Base-by-base conservation (phyloP, 2,329 filamentous ascomycete species). In the Zalaria sp. region DNA sequence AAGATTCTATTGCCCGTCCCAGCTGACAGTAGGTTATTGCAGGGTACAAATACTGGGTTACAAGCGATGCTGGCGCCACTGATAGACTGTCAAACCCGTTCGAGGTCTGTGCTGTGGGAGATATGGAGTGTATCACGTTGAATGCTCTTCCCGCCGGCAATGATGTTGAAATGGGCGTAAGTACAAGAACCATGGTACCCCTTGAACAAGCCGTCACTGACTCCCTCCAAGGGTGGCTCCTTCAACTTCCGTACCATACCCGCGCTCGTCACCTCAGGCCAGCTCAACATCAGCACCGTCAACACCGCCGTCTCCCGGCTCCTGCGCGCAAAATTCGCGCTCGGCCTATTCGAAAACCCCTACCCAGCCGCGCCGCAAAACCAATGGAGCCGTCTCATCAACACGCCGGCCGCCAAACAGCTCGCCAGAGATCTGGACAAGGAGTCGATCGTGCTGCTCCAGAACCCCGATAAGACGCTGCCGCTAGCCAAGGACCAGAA, bases 281-380 rank as follows among this genome's bases (percentile, higher is more conserved):
- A 72, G 43, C 61, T 86, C 2, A 67, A 75, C 35, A 65, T 75
- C 27, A 61, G 69, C 4, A 53, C 72, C 26, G 73, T 85, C n/a
- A 69, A 85, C 55, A 71, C 64, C 5, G 81, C 81, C 3, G 81
- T 85, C 2, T 67, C 74, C 4, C 67, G 81, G 41, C 63, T 81
- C 6, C 69, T 86, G 5, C 68, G 73, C 9, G 72, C 75, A 31
- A 86, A 86, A 54, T 86, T 85, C 52, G 66, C 69, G 27, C 67
- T 77, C 58, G 81, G 81, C 1, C 64, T 86, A 10, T 86, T 85
- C 49, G 81, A 86, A 55, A 72, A 75, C 38, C 80, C 81, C 1
- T 83, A 78, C 50, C 66, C 68, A 1, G 78, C 68, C 3, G 73
- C 77, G 0, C 58, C 75, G 0, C 59, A 70, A 5, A 67, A 71